Evolutionary conservation across 2,329 filamentous ascomycete species (phyloP), one percentile per base, ranked within the genome.

Genomic region (Pseudocercospora fijiensis): DNA sequence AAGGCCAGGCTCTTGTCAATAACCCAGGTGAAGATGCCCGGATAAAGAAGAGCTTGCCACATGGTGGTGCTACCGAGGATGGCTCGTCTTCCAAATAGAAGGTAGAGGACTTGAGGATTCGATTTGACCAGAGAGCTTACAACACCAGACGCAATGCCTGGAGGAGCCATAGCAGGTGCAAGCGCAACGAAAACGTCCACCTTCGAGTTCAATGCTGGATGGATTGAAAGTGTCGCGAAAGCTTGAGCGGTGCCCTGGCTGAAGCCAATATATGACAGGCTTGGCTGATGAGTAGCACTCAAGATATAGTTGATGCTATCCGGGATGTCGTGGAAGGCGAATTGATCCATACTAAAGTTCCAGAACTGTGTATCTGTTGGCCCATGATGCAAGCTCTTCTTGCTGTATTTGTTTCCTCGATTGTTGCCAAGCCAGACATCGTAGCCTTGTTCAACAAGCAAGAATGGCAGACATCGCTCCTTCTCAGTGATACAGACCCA

Each of bases 361-460:
- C 95, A 99, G 77, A 99, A 99, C 13, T 86, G 83, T 41, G 84
- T 80, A 2, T 90, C 89, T 0, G 86, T 89, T 0, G 95, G 93
- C 0, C 91, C 89, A 67, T 83, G 82, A 64, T 88, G 84, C 58
- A 93, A 86, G 2, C 88, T 93, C 79, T 99, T 99, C 78, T 98
- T 99, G 52, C 92, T 96, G 79, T 99, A 99, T 76, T 99, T 99
- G 84, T 99, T 99, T 57, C 95, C 95, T 37, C 95, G 88, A 74
- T 99, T 99, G 77, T 99, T 99, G 57, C 95, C 95, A 66, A 99
- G 83, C 91, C 95, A 99, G 68, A 98, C 94, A 80, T 99, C 95
- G 72, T 96, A 99, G 2, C 95, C 95, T 72, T 86, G 85, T 73
- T 97, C 92, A 0, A 96, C 92, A 49, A 99, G 82, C 69, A 90